These are phyloP conservation scores for Phoma sp. DNA, from an alignment of 2,329 filamentous ascomycete genomes.

Conservation along the genomic window DNA sequence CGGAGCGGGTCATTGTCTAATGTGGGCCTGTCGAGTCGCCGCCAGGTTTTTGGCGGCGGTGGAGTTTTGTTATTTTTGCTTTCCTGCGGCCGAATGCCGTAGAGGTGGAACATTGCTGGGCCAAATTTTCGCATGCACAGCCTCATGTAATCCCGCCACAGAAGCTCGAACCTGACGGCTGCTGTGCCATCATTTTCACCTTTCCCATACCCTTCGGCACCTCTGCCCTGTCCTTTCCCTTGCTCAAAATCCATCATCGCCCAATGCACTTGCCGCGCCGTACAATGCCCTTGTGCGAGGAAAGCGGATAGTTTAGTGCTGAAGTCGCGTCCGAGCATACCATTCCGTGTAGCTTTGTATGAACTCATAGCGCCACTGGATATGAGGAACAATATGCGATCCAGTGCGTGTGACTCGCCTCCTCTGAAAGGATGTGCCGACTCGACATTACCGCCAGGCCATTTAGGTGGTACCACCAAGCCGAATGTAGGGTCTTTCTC, in stretches of 20 bases:
- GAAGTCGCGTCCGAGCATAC: slow-evolving; percentile 72
- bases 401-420: slow-evolving; percentile 67
- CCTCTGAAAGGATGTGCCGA: slow-evolving; percentile 73
- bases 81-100: slow-evolving; percentile 65
- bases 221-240: slow-evolving; percentile 53
- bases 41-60: slow-evolving; percentile 51
- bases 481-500: slow-evolving; percentile 52
- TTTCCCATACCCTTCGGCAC: slow-evolving; percentile 64
- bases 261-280: slow-evolving; percentile 75
- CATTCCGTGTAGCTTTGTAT: slow-evolving; percentile 77
- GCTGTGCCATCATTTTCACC: slow-evolving; percentile 77
- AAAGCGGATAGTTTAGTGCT: slow-evolving; percentile 80
- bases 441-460: slow-evolving; percentile 59
- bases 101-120: slow-evolving; percentile 67
- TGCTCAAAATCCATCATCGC: slow-evolving; percentile 74
- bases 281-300: slow-evolving; percentile 74
- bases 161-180: slow-evolving; percentile 73
- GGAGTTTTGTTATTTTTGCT: slow-evolving; percentile 36
- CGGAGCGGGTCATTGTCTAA: slow-evolving; percentile 55
- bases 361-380: slow-evolving; percentile 65
- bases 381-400: slow-evolving; percentile 68
- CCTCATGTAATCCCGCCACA: slow-evolving; percentile 83
- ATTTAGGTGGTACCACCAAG: slow-evolving; percentile 60
- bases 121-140: slow-evolving; percentile 76
- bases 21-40: slow-evolving; percentile 28